Evolutionary conservation across 768 basidiomycete genomes (phyloP).

Genomic region (Coprinopsis cinerea): DNA sequence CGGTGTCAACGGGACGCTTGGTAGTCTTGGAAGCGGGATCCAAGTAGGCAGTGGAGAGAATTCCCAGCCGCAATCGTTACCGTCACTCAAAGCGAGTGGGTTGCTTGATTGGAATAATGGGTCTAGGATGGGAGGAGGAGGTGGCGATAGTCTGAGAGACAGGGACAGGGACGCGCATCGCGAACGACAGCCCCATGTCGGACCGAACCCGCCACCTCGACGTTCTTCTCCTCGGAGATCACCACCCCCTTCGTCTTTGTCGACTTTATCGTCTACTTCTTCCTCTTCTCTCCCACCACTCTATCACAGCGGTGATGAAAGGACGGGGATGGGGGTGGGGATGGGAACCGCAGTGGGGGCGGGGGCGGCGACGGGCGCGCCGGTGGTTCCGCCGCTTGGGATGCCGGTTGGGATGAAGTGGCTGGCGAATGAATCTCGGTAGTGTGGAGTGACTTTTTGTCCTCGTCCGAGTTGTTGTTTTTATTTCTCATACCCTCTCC

Average conservation of each 20-base stretch:
- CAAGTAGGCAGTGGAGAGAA: slow-evolving; percentile 24
- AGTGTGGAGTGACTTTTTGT: slow-evolving; percentile 15
- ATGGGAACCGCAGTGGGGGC: no score
- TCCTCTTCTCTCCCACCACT: slow-evolving; percentile 14
- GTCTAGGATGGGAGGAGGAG: slow-evolving; percentile 14
- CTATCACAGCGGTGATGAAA: slow-evolving; percentile 22
- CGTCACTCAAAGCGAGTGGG: slow-evolving; percentile 71
- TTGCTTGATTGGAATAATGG: slow-evolving; percentile 51
- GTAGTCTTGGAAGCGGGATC: no score
- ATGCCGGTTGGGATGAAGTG: slow-evolving; percentile 68
- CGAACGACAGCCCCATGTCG: no score
- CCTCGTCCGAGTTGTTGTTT: slow-evolving; percentile 8
- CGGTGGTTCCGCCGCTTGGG: slow-evolving; percentile 20
- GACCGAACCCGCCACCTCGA: slow-evolving; percentile 16
- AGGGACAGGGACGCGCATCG: slow-evolving; percentile 17
- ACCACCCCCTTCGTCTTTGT: no score
- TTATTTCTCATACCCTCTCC: slow-evolving; percentile 7
- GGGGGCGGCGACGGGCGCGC: no score
- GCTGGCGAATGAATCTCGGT: slow-evolving; percentile 60
- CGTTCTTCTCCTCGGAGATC: slow-evolving; percentile 25
- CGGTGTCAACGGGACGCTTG: no score
- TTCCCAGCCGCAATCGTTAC: slow-evolving; percentile 49
- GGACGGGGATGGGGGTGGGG: no score
- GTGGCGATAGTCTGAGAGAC: no score
- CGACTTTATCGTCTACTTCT: no score